These are phyloP conservation scores for Albophoma yamanashiensis DNA, from an alignment of 2,329 filamentous ascomycete species.

Conservation along the genomic window DNA sequence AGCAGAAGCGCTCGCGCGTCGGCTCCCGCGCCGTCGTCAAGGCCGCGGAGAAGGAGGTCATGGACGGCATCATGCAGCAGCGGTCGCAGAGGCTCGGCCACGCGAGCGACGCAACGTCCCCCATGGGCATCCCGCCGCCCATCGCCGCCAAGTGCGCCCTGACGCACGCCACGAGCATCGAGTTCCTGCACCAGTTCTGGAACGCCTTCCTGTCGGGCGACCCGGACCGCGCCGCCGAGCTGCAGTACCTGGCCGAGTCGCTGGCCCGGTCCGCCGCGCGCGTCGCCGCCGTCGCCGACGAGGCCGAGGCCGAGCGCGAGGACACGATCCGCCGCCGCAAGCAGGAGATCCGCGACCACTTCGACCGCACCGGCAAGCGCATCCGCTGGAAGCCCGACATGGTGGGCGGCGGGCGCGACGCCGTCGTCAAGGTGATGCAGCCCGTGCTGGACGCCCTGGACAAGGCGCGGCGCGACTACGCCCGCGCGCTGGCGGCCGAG, in stretches of 20 bases:
- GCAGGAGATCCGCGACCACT: slow-evolving; percentile 59
- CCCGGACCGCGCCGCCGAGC: slow-evolving; percentile 65
- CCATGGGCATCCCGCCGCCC: slow-evolving; percentile 43
- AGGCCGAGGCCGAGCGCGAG: slow-evolving; percentile 66
- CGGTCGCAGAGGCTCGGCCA: slow-evolving; percentile 47
- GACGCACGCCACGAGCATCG: slow-evolving; percentile 86
- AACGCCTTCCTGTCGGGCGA: slow-evolving; percentile 82
- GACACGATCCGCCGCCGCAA: slow-evolving; percentile 56
- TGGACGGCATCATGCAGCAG: slow-evolving; percentile 52
- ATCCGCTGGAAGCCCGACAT: slow-evolving; percentile 56
- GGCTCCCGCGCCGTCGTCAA: slow-evolving; percentile 59
- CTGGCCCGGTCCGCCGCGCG: slow-evolving; percentile 66
- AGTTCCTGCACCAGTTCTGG: slow-evolving; percentile 99
- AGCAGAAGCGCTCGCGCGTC: slow-evolving; percentile 42
- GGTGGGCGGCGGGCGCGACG: slow-evolving; percentile 64
- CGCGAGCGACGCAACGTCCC: slow-evolving; percentile 33
- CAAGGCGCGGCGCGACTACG: slow-evolving; percentile 61
- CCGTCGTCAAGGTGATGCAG: slow-evolving; percentile 65
- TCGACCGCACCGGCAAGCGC: slow-evolving; percentile 63
- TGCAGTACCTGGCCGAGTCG: slow-evolving; percentile 73
- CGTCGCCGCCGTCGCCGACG: slow-evolving; percentile 68
- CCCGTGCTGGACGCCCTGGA: slow-evolving; percentile 63
- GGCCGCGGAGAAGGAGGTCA: slow-evolving; percentile 54
- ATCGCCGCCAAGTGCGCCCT: slow-evolving; percentile 48
- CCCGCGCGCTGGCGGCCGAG: slow-evolving; percentile 58